Evolutionary conservation across 225 moss, liverwort and hornwort species (phyloP), one percentile per base, ranked within the genome.

Genomic region (Sphagnum contortum): DNA sequence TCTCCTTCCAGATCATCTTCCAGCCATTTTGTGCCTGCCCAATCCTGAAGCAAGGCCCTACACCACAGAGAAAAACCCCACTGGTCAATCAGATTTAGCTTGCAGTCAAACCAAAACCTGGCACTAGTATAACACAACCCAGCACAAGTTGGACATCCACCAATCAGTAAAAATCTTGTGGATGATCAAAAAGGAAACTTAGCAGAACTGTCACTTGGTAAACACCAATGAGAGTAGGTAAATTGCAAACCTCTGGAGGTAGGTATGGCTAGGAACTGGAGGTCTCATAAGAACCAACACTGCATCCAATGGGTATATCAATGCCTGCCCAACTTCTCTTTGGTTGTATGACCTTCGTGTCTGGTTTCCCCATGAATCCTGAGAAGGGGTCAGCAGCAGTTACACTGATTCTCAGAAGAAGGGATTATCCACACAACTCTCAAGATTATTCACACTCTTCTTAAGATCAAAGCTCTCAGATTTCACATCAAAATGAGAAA

Each of bases 11-110:
- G 64, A 73, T 77, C 87, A 68, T 93, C 87, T 76, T 98, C 98
- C 66, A 98, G 76, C 93, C 91, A 98, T 60, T 91, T 82, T 29
- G 91, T 89, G 69, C 98, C 91, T 65, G 93, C 89, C 93, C 87
- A 98, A 57, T 98, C 93, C 79, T 88, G 93, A 72, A 98, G 72
- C 98, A 93, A 98, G 68, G 91, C 83, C 81, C 98, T 98, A 79
- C 73, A 55, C 29, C 29, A 29, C 29, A 29, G 29, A 29, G 29
- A 0, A 29, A 29, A 29, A 29, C 29, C 29, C 29, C 29, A 29
- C 29, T 29, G 29, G 29, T 29, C 29, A 29, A 29, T 29, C 29
- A 29, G 29, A 29, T 29, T 29, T 29, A 29, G 29, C 29, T 29
- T 29, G 29, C 29, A 29, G 29, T 29, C 29, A 29, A 29, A 29